Conservation (phyloP, 2,329 filamentous ascomycete species). For the Paraphaeosphaeria sporulosa region DNA sequence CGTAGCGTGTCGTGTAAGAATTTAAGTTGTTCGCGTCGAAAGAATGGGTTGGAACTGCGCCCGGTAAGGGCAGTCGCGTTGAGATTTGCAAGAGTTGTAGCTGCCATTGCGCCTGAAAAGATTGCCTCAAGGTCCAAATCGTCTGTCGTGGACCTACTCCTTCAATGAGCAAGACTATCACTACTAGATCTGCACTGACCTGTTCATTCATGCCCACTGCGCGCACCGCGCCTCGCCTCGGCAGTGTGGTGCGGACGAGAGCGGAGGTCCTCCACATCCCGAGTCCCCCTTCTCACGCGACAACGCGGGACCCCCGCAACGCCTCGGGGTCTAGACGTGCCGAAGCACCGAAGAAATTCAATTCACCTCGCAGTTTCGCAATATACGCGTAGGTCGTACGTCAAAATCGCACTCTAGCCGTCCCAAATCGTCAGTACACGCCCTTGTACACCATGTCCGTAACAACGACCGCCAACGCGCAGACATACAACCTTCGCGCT, state of each 20-base stretch:
- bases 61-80: conserved; percentile 55
- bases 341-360: not conserved
- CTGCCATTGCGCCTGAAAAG: conserved; percentile 7
- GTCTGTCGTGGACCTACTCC: not conserved
- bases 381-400: not conserved
- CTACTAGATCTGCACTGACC: not conserved
- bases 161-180: not conserved
- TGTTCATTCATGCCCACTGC: not conserved
- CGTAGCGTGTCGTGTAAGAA: conserved; percentile 51
- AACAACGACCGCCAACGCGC: conserved; percentile 53
- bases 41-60: conserved; percentile 55
- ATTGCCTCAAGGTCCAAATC: not conserved
- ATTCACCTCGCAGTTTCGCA: not conserved
- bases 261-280: conserved; percentile 29
- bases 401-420: conserved; percentile 5
- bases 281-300: conserved; percentile 12
- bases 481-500: conserved; percentile 45
- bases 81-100: conserved; percentile 36
- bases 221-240: not conserved
- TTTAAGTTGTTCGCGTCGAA: conserved; percentile 57
- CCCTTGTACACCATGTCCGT: conserved; percentile 49
- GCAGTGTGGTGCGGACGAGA: not conserved
- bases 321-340: conserved; percentile 8
- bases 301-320: conserved; percentile 16
- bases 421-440: not conserved